Evolutionary conservation across 176 grass and related monocot species (phyloP).

Genomic region (maize (Zea mays)): Zm-B73-REFERENCE-NAM-5.0 NC_050096.1:25678501-25679000

Average conservation of each 20-base stretch:
- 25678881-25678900: neutral
- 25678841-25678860: neutral
- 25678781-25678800: neutral
- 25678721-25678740: neutral
- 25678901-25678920: neutral
- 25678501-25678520: conserved; percentile 29
- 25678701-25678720: neutral
- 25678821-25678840: neutral
- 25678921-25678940: neutral
- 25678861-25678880: neutral
- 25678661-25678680: neutral
- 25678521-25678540: neutral
- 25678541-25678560: neutral
- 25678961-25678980: neutral
- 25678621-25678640: neutral
- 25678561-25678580: neutral
- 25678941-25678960: neutral
- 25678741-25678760: neutral
- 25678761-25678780: neutral
- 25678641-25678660: neutral
- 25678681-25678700: neutral
- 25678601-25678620: neutral
- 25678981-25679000: neutral
- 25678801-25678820: neutral
- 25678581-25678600: neutral